These are phyloP conservation scores for Alopecurus myosuroides DNA, from an alignment of 176 grass and related monocot genomes.

Conservation along the genomic window DNA sequence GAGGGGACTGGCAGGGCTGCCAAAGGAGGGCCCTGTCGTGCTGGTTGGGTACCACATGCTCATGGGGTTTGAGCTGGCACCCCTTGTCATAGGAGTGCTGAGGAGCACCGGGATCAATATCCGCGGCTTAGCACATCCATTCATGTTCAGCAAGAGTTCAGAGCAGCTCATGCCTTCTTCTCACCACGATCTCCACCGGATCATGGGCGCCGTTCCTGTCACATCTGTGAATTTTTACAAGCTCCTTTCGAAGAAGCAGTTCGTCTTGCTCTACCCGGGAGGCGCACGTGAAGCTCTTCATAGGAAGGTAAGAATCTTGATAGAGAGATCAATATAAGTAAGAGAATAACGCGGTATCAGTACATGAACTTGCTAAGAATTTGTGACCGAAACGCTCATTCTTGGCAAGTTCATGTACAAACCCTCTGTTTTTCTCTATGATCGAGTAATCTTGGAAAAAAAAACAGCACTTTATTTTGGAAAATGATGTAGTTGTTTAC, in stretches of 20 bases:
- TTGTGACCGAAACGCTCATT: no score
- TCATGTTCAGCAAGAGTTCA: conserved; percentile 50
- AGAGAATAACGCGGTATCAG: no score
- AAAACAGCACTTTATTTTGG: neutral
- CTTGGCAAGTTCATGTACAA: no score
- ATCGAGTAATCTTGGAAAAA: neutral
- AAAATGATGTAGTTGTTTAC: conserved; percentile 11
- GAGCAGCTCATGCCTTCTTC: conserved; percentile 59
- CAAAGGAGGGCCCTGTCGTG: conserved; percentile 55
- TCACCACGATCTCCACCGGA: conserved; percentile 44
- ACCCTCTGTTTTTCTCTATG: no score
- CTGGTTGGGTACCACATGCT: conserved; percentile 96
- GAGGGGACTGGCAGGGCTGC: conserved; percentile 60
- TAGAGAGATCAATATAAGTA: neutral
- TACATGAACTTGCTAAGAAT: no score
- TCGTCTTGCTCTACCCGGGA: conserved; percentile 83
- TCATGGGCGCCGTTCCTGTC: conserved; percentile 78
- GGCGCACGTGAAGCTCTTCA: conserved; percentile 90
- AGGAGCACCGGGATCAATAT: conserved; percentile 57
- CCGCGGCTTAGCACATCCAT: conserved; percentile 82
- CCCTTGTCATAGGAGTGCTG: conserved; percentile 49
- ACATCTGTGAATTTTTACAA: conserved; percentile 76
- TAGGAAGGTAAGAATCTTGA: conserved; percentile 59
- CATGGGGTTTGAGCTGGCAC: conserved; percentile 72
- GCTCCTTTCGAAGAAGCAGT: conserved; percentile 59